Base-by-base conservation (phyloP, 768 basidiomycete species). In the Kondoa malvinella region DNA sequence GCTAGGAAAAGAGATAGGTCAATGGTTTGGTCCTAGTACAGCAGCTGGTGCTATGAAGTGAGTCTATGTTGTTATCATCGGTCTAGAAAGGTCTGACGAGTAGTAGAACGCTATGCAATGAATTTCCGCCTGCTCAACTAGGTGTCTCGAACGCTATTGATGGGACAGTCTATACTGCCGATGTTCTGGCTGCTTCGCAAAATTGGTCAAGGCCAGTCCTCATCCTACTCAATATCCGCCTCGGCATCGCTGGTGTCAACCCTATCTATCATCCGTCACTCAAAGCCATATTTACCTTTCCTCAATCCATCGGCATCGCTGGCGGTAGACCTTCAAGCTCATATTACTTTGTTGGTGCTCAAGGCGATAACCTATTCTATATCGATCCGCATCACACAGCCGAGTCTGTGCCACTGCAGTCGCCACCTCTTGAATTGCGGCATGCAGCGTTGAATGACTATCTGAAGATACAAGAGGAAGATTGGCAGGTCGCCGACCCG, bases 21-120 rank as follows among this genome's bases (percentile, higher is more conserved):
- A 91, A 77, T 97, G 94, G 94, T 97, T 97, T 74, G 94, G 94
- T 0, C 94, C 94, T 0, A 92, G 89, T 75, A 91, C 89, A 0
- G 95, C 94, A n/a, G 92, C 92, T 4, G 92, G 92, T 40, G 92
- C 91, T 14, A 87, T 97, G 79, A 90, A 87, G 87, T 89, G 75
- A 67, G 82, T 76, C 8, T 27, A 27, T 14, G 27, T n/a, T 57
- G 56, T 2, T 65, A 56, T 50, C 33, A 62, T 32, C 27, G 25
- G 25, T 31, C 17, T 34, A 27, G 64, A 17, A 15, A 31, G 58
- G n/a, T 60, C 15, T 17, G 15, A 21, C 3, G 57, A 0, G n/a
- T n/a, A n/a, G n/a, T 74, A 90, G 89, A 76, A 81, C 85, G 0
- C 83, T 96, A 15, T 86, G 88, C 16, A 82, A 85, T 70, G 80